Evolutionary conservation across 176 grass and related monocot species (phyloP).

Genomic region (Puya raimondii): DNA sequence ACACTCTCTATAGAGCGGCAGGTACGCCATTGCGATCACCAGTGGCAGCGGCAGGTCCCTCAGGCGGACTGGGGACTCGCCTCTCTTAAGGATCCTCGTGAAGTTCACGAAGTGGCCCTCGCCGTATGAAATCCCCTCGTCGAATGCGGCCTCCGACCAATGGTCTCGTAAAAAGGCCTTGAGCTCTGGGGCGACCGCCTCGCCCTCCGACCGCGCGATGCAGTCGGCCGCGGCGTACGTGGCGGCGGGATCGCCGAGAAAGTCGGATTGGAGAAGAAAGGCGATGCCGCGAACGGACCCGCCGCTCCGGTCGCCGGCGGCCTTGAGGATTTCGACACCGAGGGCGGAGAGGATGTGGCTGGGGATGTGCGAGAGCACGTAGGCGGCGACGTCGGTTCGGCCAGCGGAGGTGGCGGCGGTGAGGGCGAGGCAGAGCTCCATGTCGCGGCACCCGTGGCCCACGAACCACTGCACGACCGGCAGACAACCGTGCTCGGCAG

Average conservation of each 20-base stretch:
- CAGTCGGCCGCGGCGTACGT: conserved; percentile 58
- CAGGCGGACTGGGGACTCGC: conserved; percentile 39
- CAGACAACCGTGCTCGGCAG: conserved; percentile 70
- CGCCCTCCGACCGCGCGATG: conserved; percentile 28
- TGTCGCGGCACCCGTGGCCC: conserved; percentile 74
- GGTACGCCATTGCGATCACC: conserved; percentile 76
- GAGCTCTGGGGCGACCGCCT: conserved; percentile 29
- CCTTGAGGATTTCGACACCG: conserved; percentile 81
- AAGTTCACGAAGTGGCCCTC: conserved; percentile 57
- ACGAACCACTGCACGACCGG: conserved; percentile 89
- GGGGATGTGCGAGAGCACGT: conserved; percentile 73
- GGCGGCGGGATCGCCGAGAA: conserved; percentile 43
- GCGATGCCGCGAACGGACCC: conserved; percentile 55
- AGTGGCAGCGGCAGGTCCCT: conserved; percentile 47
- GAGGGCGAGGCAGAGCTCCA: conserved; percentile 91
- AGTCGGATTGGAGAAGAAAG: conserved; percentile 69
- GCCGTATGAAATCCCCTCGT: conserved; percentile 29
- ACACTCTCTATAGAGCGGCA: conserved; percentile 83
- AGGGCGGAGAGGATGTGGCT: conserved; percentile 73
- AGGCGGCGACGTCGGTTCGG: conserved; percentile 46
- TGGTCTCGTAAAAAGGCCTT: conserved; percentile 55
- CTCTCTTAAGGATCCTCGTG: conserved; percentile 45
- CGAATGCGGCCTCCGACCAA: conserved; percentile 55
- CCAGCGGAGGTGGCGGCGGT: conserved; percentile 72
- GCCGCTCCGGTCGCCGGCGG: conserved; percentile 78